Percentiles rank a stretch among this genome's conserved stretches.
These are phyloP conservation scores for Coemansia sp. DNA, from an alignment of 192 early-diverging fungal genomes.

Conservation along the genomic window DNA sequence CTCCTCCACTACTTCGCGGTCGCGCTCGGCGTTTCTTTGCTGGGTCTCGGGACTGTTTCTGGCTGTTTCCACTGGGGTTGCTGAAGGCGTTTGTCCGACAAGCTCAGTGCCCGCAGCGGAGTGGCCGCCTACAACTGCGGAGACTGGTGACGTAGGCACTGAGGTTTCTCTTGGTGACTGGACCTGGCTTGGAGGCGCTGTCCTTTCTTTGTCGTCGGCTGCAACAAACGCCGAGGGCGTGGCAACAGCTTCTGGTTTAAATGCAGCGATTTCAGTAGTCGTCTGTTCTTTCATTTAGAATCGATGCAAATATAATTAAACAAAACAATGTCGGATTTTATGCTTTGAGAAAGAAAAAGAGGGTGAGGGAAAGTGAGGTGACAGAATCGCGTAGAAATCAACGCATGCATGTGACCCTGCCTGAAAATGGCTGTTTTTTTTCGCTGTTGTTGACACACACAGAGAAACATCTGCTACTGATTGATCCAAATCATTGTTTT, in stretches of 20 bases:
- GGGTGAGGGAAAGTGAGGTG: no score
- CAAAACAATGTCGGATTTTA: no score
- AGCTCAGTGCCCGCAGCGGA: not conserved
- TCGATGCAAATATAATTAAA: no score
- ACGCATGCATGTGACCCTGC: no score
- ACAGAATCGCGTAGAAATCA: no score
- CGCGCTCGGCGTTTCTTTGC: conserved; percentile 38
- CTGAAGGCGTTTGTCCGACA: not conserved
- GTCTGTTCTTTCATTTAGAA: no score
- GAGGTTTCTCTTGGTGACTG: not conserved
- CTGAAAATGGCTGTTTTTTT: no score
- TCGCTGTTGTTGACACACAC: no score
- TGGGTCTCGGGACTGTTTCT: conserved; percentile 6
- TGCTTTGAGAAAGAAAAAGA: no score
- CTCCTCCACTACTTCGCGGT: conserved; percentile 69
- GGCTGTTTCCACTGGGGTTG: conserved; percentile 5
- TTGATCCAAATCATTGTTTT: no score
- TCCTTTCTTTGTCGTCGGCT: not conserved
- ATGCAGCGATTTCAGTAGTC: not conserved
- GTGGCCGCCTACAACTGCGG: not conserved
- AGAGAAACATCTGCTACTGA: no score
- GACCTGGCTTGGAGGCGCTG: not conserved
- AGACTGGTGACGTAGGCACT: not conserved
- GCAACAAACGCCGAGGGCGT: not conserved
- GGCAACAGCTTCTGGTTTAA: not conserved